Evolutionary conservation across 2,329 filamentous ascomycete genomes (phyloP), one percentile per base, ranked within the genome.

Genomic region (Clonostachys byssicola): DNA sequence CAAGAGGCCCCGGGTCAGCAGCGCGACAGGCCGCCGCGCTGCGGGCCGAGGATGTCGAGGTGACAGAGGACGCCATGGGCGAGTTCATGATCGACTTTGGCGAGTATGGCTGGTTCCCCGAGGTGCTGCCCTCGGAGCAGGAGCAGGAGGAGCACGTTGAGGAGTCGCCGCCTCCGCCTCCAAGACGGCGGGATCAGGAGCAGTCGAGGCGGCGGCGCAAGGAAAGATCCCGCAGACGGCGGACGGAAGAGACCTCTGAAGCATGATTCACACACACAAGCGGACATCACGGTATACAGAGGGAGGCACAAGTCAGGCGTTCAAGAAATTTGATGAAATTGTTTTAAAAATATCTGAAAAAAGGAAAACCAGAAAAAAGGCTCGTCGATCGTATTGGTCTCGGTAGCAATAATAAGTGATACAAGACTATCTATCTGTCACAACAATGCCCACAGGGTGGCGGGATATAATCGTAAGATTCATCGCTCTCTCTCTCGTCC

Each of bases 31-130:
- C 76, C 0, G 60, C 65, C 1, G 74, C 72, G 2, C 64, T 83
- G 5, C 57, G 66, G 20, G 71, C 67, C 1, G 79, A 83, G 53
- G 78, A 77, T 3, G 75, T 83, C 10, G 60, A 65, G 4, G 77
- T 82, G n/a, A 62, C 65, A 12, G 65, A 58, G 4, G 69, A 66
- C 12, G 70, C 75, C 2, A 53, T 81, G 53, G 77, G 78, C 2
- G 77, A 80, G 57, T 58, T 78, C 42, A 66, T 58, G 40, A 73
- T 83, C 2, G 73, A 80, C 50, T 70, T 82, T 45, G 63, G 52
- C 1, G 64, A 70, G 42, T 79, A 70, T 52, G 79, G 79, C 2
- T 83, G 79, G 79, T 83, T 82, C 51, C 79, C 79, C 5, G 55
- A 65, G 0, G 52, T 54, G 8, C 53, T 82, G 35, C 77, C 77